Percentiles rank a stretch among this genome's conserved stretches.
phyloP scores from a whole-genome alignment of 257 asterid species.

The Nicotiana benthamiana region DNA sequence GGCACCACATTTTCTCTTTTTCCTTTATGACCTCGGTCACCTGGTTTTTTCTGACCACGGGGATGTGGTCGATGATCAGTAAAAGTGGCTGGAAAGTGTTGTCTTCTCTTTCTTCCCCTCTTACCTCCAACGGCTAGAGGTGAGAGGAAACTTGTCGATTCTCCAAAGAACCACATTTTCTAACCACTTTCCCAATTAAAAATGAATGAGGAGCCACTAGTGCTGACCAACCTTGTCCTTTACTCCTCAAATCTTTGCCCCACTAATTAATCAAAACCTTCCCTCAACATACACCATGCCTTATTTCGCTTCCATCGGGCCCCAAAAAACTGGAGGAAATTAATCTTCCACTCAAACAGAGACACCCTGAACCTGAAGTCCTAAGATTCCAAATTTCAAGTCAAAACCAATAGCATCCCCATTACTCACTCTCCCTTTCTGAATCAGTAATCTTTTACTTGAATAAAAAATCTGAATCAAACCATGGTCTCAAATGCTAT shows the following conservation, averaged over 20 bases:
- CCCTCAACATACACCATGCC: background rate
- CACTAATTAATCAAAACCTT: background rate
- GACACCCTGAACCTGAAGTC: background rate
- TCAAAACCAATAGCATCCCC: background rate
- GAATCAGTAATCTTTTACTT: background rate
- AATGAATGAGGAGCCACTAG: background rate
- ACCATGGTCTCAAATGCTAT: background rate
- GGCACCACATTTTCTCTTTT: background rate
- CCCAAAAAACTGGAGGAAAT: background rate
- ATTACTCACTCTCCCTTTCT: background rate
- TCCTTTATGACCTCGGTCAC: background rate
- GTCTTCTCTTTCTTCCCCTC: background rate
- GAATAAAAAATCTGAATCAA: background rate
- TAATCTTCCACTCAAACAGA: background rate
- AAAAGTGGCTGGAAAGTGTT: background rate
- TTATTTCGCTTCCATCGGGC: background rate
- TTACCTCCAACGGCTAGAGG: background rate
- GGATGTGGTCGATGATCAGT: background rate
- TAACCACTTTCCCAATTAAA: background rate
- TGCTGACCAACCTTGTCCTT: background rate
- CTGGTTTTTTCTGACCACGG: background rate
- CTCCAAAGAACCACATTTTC: background rate
- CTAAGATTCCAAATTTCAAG: background rate
- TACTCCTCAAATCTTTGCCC: background rate
- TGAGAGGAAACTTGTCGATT: background rate